Conservation (phyloP, 2,329 filamentous ascomycete species). For the Chaetomium olivaceum region DNA sequence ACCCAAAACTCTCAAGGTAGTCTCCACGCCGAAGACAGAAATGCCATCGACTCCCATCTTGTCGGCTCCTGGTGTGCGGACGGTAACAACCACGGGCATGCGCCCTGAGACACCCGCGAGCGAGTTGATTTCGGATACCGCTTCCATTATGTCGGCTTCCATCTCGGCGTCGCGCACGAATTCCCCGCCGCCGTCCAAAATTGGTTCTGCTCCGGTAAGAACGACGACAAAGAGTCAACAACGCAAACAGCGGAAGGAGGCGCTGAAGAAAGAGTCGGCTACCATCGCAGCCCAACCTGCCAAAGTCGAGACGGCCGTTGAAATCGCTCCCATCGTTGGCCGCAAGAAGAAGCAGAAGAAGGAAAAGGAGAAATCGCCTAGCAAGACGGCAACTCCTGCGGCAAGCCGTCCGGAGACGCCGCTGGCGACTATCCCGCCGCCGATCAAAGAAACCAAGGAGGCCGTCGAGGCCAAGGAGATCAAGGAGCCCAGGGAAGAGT, state of each 20-base stretch:
- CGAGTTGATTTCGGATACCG: slow-evolving; percentile 74
- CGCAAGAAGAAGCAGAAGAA: slow-evolving; percentile 87
- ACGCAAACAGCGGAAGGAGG: slow-evolving; percentile 73
- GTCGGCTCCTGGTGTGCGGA: slow-evolving; percentile 35
- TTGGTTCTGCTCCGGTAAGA: slow-evolving; percentile 69
- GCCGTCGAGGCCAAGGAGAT: slow-evolving; percentile 18
- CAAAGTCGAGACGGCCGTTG: slow-evolving; percentile 54
- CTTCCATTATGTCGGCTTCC: slow-evolving; percentile 71
- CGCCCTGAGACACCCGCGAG: slow-evolving; percentile 72
- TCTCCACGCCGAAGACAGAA: slow-evolving; percentile 67
- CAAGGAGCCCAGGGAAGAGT: slow-evolving; percentile 31
- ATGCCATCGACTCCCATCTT: slow-evolving; percentile 42
- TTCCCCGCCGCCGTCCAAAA: slow-evolving; percentile 66
- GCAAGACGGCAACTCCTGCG: slow-evolving; percentile 33
- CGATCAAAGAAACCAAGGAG: slow-evolving; percentile 26
- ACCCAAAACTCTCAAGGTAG: slow-evolving; percentile 68
- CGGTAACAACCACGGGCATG: slow-evolving; percentile 30
- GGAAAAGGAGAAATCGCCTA: slow-evolving; percentile 51
- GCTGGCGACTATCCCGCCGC: slow-evolving; percentile 17
- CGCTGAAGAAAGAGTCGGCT: slow-evolving; percentile 62
- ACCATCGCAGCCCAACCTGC: slow-evolving; percentile 51
- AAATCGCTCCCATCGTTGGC: slow-evolving; percentile 71
- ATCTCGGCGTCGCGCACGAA: slow-evolving; percentile 67
- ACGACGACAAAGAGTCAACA: slow-evolving; percentile 75
- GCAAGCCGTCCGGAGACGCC: slow-evolving; percentile 33